Percentiles rank a stretch among this genome's conserved stretches.
These are phyloP conservation scores for Hirschfeldia incana DNA, from an alignment of 345 rosid species.

Conservation along the genomic window DNA sequence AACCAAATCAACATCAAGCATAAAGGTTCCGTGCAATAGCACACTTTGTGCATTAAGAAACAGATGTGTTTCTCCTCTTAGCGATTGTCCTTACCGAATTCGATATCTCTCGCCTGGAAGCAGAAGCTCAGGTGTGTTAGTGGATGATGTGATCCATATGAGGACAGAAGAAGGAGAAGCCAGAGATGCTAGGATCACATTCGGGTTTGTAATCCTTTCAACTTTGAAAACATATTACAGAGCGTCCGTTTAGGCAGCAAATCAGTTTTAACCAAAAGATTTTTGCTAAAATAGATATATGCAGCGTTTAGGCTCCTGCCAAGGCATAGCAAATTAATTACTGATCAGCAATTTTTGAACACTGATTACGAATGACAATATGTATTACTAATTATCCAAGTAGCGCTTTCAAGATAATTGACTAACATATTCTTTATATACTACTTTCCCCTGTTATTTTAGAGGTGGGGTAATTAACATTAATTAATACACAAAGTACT, in stretches of 20 bases:
- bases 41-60: constrained; percentile 42
- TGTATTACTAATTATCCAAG: not conserved
- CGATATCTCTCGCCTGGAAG: constrained; percentile 67
- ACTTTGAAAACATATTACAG: not conserved
- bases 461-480: not conserved
- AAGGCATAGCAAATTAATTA: not conserved
- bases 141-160: constrained; percentile 71
- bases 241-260: not conserved
- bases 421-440: not conserved
- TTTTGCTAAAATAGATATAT: not conserved
- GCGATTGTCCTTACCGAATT: constrained; percentile 59
- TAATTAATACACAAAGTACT: not conserved
- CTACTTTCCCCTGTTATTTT: not conserved
- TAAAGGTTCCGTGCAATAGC: constrained; percentile 61
- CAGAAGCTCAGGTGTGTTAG: constrained; percentile 59
- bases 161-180: constrained; percentile 47
- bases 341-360: not conserved
- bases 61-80: constrained; percentile 49
- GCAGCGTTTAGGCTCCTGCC: not conserved
- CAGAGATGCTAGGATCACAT: constrained; percentile 50
- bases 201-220: constrained; percentile 54
- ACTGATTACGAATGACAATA: not conserved
- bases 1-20: constrained; percentile 60
- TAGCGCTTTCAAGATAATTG: not conserved
- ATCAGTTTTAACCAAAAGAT: not conserved